Percentiles rank a stretch among this genome's conserved stretches.
These are phyloP conservation scores for Colletotrichum falcatum DNA, from an alignment of 2,329 filamentous ascomycete genomes.

Conservation along the genomic window DNA sequence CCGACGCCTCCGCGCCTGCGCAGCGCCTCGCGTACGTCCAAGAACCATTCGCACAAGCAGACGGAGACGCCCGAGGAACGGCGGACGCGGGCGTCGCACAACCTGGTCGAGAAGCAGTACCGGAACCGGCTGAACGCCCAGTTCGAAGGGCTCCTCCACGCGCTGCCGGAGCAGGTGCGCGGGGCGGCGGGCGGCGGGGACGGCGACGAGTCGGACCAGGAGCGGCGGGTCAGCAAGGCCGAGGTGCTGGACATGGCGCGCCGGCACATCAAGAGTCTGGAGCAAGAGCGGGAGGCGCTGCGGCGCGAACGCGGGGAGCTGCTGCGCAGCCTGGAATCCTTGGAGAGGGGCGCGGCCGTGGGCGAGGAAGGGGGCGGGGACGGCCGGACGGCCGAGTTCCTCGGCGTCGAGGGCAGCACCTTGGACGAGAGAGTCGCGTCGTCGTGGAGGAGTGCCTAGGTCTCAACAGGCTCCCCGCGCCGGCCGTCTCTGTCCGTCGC, in stretches of 20 bases:
- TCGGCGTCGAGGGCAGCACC: conserved; percentile 22
- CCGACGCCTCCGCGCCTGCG: conserved; percentile 44
- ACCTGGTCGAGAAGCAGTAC: conserved; percentile 51
- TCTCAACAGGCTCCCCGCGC: not conserved
- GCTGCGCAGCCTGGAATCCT: conserved; percentile 29
- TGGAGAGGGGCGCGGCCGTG: conserved; percentile 34
- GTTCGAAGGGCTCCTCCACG: conserved; percentile 48
- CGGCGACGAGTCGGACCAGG: conserved; percentile 40
- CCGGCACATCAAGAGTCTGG: conserved; percentile 49
- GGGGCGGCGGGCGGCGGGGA: conserved; percentile 18
- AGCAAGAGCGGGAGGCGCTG: conserved; percentile 47
- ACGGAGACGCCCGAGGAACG: conserved; percentile 47
- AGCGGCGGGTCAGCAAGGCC: conserved; percentile 50
- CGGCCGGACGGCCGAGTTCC: conserved; percentile 21
- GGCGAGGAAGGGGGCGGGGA: conserved; percentile 7
- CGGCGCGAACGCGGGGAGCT: conserved; percentile 48
- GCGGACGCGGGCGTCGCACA: conserved; percentile 49
- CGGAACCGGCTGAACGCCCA: conserved; percentile 49
- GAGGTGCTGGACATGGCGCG: conserved; percentile 53
- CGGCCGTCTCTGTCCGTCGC: not conserved
- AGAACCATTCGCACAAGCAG: conserved; percentile 45
- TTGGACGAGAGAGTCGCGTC: conserved; percentile 12
- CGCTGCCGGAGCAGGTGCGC: conserved; percentile 45
- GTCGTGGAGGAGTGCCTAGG: conserved; percentile 28
- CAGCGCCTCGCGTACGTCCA: conserved; percentile 48